phyloP scores from a whole-genome alignment of 495 filamentous ascomycete genomes.

The Penicillium herquei region DNA sequence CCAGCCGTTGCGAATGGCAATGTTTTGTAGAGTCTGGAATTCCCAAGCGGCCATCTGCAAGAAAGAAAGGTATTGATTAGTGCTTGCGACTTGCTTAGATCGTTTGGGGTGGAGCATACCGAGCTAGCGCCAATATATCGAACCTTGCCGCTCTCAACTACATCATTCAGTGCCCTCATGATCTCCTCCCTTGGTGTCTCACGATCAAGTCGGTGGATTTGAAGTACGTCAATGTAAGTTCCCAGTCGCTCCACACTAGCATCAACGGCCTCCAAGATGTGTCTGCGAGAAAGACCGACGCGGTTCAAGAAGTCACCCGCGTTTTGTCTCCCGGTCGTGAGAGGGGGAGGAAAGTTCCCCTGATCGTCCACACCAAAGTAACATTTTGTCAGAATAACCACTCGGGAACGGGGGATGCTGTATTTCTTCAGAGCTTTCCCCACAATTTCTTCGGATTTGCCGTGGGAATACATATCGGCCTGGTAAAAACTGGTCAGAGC shows the following conservation, averaged over 20 bases:
- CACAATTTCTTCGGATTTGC: slow-evolving; percentile 64
- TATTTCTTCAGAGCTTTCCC: slow-evolving; percentile 70
- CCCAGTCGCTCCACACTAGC: slow-evolving; percentile 45
- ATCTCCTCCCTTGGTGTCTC: slow-evolving; percentile 63
- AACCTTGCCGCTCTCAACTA: slow-evolving; percentile 63
- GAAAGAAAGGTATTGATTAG: not conserved
- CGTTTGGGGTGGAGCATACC: slow-evolving; percentile 10
- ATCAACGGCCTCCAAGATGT: slow-evolving; percentile 52
- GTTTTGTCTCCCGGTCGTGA: slow-evolving; percentile 3
- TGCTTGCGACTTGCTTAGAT: slow-evolving; percentile 7
- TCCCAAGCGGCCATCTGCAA: slow-evolving; percentile 44
- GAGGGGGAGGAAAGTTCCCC: not conserved
- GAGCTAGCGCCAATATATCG: slow-evolving; percentile 36
- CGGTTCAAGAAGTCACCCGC: slow-evolving; percentile 33
- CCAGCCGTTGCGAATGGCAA: slow-evolving; percentile 44
- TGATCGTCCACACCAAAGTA: slow-evolving; percentile 25
- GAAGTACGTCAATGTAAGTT: slow-evolving; percentile 58
- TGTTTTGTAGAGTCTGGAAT: slow-evolving; percentile 46
- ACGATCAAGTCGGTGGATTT: slow-evolving; percentile 63
- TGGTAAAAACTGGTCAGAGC: slow-evolving; percentile 5
- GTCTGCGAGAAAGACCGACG: slow-evolving; percentile 44
- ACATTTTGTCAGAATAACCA: slow-evolving; percentile 75
- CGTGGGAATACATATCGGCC: slow-evolving; percentile 62
- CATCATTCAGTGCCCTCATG: slow-evolving; percentile 70
- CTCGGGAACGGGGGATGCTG: slow-evolving; percentile 64